Base-by-base conservation (phyloP, 768 basidiomycete species). In the Lactifluus subvellereus region DNA sequence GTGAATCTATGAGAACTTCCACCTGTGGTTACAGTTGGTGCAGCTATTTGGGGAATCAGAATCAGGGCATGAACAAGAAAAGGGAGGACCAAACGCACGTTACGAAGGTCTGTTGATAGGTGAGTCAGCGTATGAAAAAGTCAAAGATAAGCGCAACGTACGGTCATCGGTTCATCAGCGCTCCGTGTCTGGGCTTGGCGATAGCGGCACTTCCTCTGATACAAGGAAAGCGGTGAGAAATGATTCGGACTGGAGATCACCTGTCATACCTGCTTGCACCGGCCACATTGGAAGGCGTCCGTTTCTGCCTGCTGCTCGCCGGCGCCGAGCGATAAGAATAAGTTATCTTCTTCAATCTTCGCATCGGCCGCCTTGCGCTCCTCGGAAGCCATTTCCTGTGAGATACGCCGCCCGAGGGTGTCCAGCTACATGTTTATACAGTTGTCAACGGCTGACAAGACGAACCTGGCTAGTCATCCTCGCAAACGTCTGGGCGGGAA, bases 121-220 rank as follows among this genome's bases (percentile, higher is more conserved):
- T 4, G 27, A 9, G 37, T 59, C 13, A 71, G 38, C 37, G 47
- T 54, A 45, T 57, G 57, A 51, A 27, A 54, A 71, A 32, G 66
- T 60, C 33, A 30, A 47, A 43, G 14, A 20, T 27, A 18, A 18
- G 37, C 37, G 50, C 27, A 20, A 80, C 87, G 71, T 72, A 91
- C 89, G 3, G 96, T 98, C 95, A 98, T 98, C 27, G 96, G 95
- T 76, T 98, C 97, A 77, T 98, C 97, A 8, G 97, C 96, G 71
- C 91, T 94, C 59, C 97, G 83, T 8, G 97, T 99, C 73, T 99
- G 97, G 69, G 93, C 92, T 78, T 98, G 94, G 68, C 92, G 88
- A 70, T 97, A 98, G 50, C 88, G 83, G 69, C 92, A 91, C 77
- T 94, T 92, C 69, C 89, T 78, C 87, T 89, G 64, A 20, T 45